Evolutionary conservation across 2,329 filamentous ascomycete genomes (phyloP).

Genomic region (Nothopassalora personata): DNA sequence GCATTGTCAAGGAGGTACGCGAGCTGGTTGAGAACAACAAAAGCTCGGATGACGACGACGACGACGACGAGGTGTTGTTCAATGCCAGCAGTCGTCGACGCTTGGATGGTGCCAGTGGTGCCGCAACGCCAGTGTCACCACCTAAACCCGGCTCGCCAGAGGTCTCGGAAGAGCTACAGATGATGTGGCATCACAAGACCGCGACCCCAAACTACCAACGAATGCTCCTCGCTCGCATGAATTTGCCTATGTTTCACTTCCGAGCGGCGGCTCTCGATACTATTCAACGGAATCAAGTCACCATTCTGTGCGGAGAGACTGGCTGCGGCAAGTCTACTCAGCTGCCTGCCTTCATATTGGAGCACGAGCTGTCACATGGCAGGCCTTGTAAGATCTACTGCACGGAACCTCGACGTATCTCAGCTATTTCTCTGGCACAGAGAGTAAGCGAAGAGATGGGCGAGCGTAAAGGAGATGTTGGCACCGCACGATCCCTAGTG

Average conservation of each 20-base stretch:
- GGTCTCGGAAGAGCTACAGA: conserved; percentile 40
- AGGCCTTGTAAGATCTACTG: conserved; percentile 88
- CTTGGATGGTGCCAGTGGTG: conserved; percentile 29
- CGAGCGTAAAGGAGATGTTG: conserved; percentile 74
- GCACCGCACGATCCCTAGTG: conserved; percentile 75
- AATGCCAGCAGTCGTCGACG: conserved; percentile 60
- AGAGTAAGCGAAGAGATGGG: conserved; percentile 94
- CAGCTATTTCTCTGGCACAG: conserved; percentile 86
- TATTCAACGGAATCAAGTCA: conserved; percentile 74
- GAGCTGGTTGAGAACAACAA: conserved; percentile 53
- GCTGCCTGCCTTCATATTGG: conserved; percentile 87
- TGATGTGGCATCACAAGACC: conserved; percentile 49
- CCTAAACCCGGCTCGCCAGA: conserved; percentile 9
- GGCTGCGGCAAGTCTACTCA: conserved; percentile 97
- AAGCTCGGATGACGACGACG: conserved; percentile 49
- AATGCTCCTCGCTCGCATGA: conserved; percentile 74
- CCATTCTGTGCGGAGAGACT: conserved; percentile 94
- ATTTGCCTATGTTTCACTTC: conserved; percentile 86
- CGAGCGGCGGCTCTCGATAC: conserved; percentile 69
- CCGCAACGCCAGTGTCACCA: conserved; percentile 27
- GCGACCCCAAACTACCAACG: conserved; percentile 57
- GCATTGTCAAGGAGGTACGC: conserved; percentile 62
- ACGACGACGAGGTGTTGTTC: conserved; percentile 61
- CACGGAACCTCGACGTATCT: conserved; percentile 91
- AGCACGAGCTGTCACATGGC: conserved; percentile 77